Percentiles rank a stretch among this genome's conserved stretches.
Evolutionary conservation across 371 early-diverging fungal genomes (phyloP).

Genomic region (Rhizopus microsporus): DNA sequence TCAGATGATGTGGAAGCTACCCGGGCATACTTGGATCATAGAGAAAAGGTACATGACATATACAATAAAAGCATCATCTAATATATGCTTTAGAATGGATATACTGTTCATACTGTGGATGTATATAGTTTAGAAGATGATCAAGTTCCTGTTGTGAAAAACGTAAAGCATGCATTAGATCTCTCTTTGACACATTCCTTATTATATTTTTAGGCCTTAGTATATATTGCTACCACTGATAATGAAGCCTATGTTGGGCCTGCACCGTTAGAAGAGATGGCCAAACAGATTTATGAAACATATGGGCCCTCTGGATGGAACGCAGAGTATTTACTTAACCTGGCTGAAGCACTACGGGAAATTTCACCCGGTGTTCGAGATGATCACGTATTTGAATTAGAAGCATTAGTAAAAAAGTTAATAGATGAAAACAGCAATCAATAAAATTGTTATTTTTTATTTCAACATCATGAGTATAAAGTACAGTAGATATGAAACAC

Average conservation of each 20-base stretch:
- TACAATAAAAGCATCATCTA: conserved; percentile 4
- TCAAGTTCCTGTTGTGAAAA: conserved; percentile 49
- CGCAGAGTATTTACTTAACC: conserved; percentile 73
- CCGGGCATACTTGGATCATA: conserved; percentile 74
- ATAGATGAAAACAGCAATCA: conserved; percentile 19
- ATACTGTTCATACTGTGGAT: conserved; percentile 71
- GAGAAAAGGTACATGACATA: conserved; percentile 73
- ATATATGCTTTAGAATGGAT: conserved; percentile 61
- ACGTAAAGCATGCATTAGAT: conserved; percentile 30
- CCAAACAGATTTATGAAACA: conserved; percentile 67
- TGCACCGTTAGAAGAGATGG: conserved; percentile 67
- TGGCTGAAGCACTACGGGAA: conserved; percentile 65
- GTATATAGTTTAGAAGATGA: conserved; percentile 57
- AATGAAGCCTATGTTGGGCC: conserved; percentile 87
- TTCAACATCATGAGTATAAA: conserved; percentile 2
- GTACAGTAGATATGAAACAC: conserved; percentile 16
- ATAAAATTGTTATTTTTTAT: neutral
- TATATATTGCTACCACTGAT: conserved; percentile 81
- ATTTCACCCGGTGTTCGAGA: conserved; percentile 62
- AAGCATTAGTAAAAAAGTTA: conserved; percentile 48
- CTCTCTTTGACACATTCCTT: conserved; percentile 21
- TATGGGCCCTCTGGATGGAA: conserved; percentile 81
- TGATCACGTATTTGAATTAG: conserved; percentile 66
- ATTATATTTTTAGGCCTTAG: conserved; percentile 54
- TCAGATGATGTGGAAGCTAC: conserved; percentile 65